Evolutionary conservation across 2,329 filamentous ascomycete genomes (phyloP).

Genomic region (Aspergillus brunneoviolaceus): DNA sequence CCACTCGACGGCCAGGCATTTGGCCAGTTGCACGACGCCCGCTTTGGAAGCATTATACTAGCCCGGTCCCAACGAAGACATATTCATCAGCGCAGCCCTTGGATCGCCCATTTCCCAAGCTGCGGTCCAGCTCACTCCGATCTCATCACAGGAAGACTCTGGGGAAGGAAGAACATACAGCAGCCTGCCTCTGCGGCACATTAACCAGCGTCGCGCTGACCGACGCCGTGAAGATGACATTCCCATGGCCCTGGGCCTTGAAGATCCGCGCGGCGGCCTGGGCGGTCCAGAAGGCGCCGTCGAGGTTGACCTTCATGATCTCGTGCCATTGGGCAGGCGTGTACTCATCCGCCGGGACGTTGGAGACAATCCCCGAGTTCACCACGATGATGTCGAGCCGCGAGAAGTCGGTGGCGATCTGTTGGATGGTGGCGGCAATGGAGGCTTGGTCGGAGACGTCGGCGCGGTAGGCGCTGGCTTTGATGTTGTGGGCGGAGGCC

Average conservation of each 20-base stretch:
- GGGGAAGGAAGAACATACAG: slow-evolving; percentile 15
- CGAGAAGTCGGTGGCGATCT: slow-evolving; percentile 43
- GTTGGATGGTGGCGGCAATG: slow-evolving; percentile 33
- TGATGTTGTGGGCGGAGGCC: slow-evolving; percentile 27
- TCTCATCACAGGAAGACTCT: neutral
- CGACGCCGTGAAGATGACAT: slow-evolving; percentile 41
- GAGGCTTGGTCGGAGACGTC: slow-evolving; percentile 31
- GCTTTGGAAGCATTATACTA: slow-evolving; percentile 43
- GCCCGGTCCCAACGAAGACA: no score
- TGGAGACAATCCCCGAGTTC: slow-evolving; percentile 41
- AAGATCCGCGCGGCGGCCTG: slow-evolving; percentile 41
- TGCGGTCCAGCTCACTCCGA: no score
- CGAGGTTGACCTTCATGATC: slow-evolving; percentile 42
- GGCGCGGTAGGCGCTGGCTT: slow-evolving; percentile 35
- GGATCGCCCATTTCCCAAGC: no score
- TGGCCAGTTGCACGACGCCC: slow-evolving; percentile 37
- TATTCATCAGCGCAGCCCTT: no score
- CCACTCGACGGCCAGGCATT: slow-evolving; percentile 42
- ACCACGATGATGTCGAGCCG: slow-evolving; percentile 49
- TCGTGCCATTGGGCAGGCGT: slow-evolving; percentile 41
- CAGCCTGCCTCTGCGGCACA: slow-evolving; percentile 40
- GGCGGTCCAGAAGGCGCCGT: slow-evolving; percentile 41
- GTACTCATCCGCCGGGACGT: slow-evolving; percentile 40
- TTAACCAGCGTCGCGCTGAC: slow-evolving; percentile 43
- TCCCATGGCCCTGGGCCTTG: slow-evolving; percentile 35